Conservation (phyloP, 129 eudicot genomes). For the Flaveria brownii region DNA sequence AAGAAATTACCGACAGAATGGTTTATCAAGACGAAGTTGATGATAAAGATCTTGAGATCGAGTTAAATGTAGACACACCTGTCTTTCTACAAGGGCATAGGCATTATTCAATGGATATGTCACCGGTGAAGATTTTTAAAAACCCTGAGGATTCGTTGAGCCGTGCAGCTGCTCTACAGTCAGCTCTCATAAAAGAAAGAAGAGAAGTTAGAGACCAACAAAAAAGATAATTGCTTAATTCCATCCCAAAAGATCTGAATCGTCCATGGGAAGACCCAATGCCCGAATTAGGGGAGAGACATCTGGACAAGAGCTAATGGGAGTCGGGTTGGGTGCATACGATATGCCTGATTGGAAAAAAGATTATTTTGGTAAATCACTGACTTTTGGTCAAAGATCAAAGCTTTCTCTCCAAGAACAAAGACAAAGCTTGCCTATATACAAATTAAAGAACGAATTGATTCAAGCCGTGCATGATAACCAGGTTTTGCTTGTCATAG, state of each 20-base stretch:
- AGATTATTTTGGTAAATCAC: conserved; percentile 74
- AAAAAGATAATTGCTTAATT: conserved; percentile 84
- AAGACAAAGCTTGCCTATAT: conserved; percentile 82
- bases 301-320: conserved; percentile 84
- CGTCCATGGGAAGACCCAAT: conserved; percentile 99
- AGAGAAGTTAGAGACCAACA: conserved; percentile 91
- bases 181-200: conserved; percentile 83
- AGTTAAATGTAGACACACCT: conserved; percentile 80
- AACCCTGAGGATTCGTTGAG: conserved; percentile 90
- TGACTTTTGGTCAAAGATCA: conserved; percentile 87
- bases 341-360: conserved; percentile 96
- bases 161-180: conserved; percentile 88
- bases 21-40: conserved; percentile 80
- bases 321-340: conserved; percentile 85
- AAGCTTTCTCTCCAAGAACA: conserved; percentile 86
- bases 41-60: conserved; percentile 81
- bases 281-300: conserved; percentile 93
- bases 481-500: conserved; percentile 77
- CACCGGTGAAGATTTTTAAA: conserved; percentile 84
- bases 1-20: conserved; percentile 59
- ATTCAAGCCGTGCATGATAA: conserved; percentile 62
- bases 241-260: conserved; percentile 91
- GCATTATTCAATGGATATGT: conserved; percentile 71
- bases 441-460: conserved; percentile 76
- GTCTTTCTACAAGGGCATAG: conserved; percentile 75